Evolutionary conservation across 176 grass and related monocot genomes (phyloP).

Genomic region (Oryza officinalis): DNA sequence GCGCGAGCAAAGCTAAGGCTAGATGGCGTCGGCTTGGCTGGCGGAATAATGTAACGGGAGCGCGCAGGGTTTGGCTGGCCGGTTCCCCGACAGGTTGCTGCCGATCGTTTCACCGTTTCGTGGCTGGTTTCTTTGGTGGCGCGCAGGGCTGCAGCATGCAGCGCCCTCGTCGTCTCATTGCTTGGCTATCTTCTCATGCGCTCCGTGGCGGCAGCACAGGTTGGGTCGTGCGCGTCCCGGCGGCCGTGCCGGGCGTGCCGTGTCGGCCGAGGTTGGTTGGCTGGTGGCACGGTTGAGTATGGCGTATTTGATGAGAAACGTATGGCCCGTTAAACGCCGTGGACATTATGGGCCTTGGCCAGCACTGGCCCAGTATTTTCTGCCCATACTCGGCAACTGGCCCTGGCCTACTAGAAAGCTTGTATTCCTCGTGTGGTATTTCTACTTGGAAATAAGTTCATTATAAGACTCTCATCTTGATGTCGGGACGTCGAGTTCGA

Average conservation of each 20-base stretch:
- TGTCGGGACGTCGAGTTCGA: too few species aligned
- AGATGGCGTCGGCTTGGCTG: neutral
- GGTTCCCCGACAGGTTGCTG: slow-evolving; percentile 46
- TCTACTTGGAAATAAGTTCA: too few species aligned
- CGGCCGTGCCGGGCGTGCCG: neutral
- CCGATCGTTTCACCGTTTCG: neutral
- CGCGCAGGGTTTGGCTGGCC: slow-evolving; percentile 32
- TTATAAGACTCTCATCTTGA: too few species aligned
- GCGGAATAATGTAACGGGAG: slow-evolving; percentile 13
- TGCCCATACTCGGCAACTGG: neutral
- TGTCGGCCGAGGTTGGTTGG: slow-evolving; percentile 3
- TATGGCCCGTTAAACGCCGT: neutral
- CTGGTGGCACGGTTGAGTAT: neutral
- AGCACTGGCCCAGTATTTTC: neutral
- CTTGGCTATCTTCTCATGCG: slow-evolving; percentile 3
- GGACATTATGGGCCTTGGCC: too few species aligned
- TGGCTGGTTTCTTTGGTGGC: neutral
- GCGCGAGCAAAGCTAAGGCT: neutral
- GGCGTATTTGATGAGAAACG: neutral
- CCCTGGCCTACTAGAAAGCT: neutral
- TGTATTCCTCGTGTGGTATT: too few species aligned
- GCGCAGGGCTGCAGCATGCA: too few species aligned
- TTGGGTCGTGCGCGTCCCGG: neutral
- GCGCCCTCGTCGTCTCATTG: neutral
- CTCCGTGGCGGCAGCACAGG: neutral